Conservation (phyloP, 2,329 filamentous ascomycete genomes). For the Diaporthe citri region DNA sequence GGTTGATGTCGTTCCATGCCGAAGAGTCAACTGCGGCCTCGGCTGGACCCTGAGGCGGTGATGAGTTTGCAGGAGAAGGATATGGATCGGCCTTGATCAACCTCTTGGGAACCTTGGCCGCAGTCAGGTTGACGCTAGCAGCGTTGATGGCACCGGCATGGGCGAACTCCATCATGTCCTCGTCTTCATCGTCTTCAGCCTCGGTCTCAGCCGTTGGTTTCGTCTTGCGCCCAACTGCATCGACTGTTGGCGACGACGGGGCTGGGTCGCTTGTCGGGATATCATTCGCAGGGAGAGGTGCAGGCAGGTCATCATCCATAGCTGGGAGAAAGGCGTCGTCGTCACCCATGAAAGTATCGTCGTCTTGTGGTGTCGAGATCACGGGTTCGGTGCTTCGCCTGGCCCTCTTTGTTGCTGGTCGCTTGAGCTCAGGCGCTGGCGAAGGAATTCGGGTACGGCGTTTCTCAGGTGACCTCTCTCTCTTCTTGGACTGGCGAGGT, state of each 20-base stretch:
- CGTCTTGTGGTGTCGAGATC: conserved; percentile 61
- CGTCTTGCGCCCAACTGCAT: conserved; percentile 79
- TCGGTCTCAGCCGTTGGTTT: conserved; percentile 61
- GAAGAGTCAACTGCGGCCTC: conserved; percentile 79
- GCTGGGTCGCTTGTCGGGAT: conserved; percentile 88
- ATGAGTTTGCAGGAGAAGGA: conserved; percentile 81
- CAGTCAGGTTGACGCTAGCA: conserved; percentile 86
- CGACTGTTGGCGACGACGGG: conserved; percentile 88
- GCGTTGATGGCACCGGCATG: conserved; percentile 78
- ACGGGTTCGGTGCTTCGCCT: conserved; percentile 65
- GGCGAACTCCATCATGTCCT: conserved; percentile 89
- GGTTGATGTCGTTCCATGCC: conserved; percentile 89
- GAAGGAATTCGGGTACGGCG: conserved; percentile 86
- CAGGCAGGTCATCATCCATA: conserved; percentile 70
- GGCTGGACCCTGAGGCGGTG: conserved; percentile 71
- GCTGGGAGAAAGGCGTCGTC: conserved; percentile 67
- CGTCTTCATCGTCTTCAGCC: conserved; percentile 79
- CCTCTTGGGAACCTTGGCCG: conserved; percentile 82
- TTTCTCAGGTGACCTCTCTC: conserved; percentile 80
- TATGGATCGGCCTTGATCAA: conserved; percentile 75
- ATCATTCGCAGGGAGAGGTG: conserved; percentile 53
- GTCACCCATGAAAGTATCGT: conserved; percentile 64
- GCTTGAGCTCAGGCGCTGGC: conserved; percentile 71
- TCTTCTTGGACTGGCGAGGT: conserved; percentile 69
- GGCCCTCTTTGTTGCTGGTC: conserved; percentile 67